Conservation (phyloP, 2,329 filamentous ascomycete genomes). For the Pseudogymnoascus sp. region DNA sequence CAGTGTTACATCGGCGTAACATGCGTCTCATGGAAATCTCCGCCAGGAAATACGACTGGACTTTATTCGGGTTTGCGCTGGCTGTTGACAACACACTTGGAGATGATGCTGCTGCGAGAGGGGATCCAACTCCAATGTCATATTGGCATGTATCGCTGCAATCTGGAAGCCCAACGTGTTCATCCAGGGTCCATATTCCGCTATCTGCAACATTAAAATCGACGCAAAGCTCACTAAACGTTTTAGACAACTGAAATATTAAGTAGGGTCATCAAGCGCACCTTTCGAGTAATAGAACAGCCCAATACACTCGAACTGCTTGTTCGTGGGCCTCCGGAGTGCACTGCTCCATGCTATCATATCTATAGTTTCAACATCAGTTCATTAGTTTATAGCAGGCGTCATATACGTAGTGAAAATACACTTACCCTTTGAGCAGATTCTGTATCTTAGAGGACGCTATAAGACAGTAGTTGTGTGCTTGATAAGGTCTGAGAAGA, state of each 20-base stretch:
- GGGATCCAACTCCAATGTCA: conserved; percentile 4
- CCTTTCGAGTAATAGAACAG: conserved; percentile 22
- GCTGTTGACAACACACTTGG: not conserved
- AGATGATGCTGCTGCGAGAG: not conserved
- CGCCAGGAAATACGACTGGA: conserved; percentile 24
- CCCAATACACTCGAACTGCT: conserved; percentile 21
- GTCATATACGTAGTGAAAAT: not conserved
- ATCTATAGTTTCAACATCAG: not conserved
- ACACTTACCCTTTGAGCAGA: conserved; percentile 18
- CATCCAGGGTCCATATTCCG: conserved; percentile 23
- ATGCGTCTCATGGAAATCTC: conserved; percentile 31
- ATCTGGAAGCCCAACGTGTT: conserved; percentile 20
- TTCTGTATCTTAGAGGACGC: conserved; percentile 26
- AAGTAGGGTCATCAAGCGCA: not conserved
- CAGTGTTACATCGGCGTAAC: conserved; percentile 26
- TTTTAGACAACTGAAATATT: not conserved
- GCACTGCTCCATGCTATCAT: not conserved
- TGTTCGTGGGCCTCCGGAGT: conserved; percentile 16
- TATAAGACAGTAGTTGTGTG: conserved; percentile 23
- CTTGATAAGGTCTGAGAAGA: conserved; percentile 22
- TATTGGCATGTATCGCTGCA: conserved; percentile 20
- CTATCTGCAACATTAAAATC: conserved; percentile 24
- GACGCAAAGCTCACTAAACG: conserved; percentile 19
- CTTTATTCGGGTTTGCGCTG: not conserved
- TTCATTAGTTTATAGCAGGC: not conserved